Percentiles rank a stretch among this genome's conserved stretches.
Conservation (phyloP, 177 flowering plant species). For the Viscum album region DNA sequence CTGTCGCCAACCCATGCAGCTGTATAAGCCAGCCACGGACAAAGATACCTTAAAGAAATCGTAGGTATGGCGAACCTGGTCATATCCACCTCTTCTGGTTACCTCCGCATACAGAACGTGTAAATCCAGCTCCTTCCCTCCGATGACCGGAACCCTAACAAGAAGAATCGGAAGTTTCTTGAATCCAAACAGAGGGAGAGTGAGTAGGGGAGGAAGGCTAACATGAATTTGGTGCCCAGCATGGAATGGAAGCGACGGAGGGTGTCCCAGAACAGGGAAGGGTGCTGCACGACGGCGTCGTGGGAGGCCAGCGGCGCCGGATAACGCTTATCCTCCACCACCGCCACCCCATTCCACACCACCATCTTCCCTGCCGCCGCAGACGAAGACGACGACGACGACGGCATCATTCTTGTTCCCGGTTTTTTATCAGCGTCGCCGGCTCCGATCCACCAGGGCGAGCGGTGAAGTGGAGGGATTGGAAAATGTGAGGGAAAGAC, state of each 20-base stretch:
- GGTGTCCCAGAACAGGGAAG: constrained; percentile 46
- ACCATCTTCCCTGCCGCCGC: constrained; percentile 12
- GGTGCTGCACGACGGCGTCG: constrained; percentile 40
- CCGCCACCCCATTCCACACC: constrained; percentile 16
- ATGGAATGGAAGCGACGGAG: constrained; percentile 48
- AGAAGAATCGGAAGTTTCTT: neutral
- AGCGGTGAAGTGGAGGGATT: no score
- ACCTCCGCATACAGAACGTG: constrained; percentile 68
- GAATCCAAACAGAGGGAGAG: neutral
- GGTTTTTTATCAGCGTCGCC: no score
- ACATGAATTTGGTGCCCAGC: constrained; percentile 59
- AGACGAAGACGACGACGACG: constrained; percentile 15
- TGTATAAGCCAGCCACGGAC: no score
- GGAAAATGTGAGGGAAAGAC: no score
- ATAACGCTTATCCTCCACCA: constrained; percentile 25
- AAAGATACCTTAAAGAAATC: no score
- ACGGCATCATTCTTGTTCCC: no score
- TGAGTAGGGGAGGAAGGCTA: constrained; percentile 11
- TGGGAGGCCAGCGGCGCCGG: constrained; percentile 52
- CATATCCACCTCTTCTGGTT: constrained; percentile 71
- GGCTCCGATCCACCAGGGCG: no score
- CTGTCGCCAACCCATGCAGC: constrained; percentile 21
- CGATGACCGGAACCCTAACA: constrained; percentile 74
- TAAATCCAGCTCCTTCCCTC: constrained; percentile 76
- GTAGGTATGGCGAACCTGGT: constrained; percentile 41